Base-by-base conservation (phyloP, 2,329 filamentous ascomycete genomes). In the Cladophialophora carrionii region DNA sequence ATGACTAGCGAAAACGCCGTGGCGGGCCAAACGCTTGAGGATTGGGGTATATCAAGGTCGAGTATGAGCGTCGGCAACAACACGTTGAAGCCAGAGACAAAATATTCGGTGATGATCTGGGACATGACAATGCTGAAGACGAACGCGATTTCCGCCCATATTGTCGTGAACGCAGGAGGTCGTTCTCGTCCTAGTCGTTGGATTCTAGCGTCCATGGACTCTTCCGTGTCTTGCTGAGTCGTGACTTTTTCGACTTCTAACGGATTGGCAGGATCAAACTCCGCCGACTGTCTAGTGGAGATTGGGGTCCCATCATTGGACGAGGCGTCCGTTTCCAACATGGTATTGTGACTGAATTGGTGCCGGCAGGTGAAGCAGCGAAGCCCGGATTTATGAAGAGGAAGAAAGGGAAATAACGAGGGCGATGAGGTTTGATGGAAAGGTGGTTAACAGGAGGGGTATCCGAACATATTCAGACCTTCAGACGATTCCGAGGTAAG, bases 51-150 rank as follows among this genome's bases (percentile, higher is more conserved):
- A 46, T 85, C 62, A 3, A 95, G 81, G 1, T 85, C 82, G 10
- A 76, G 73, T 10, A 86, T 80, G 2, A 95, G 75, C 0, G 85
- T 85, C 0, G 91, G 90, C 0, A 93, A 76, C 29, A 94, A 77
- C 65, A 87, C 79, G 64, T 82, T 86, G 72, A 93, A 95, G 34
- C 91, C 91, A 54, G 88, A 90, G 57, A 94, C 84, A 73, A 89
- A 90, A 76, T 88, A 93, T 78, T 93, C 90, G 52, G 84, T 81
- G 71, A 89, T 81, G 66, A 88, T 83, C 78, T 88, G 87, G 53
- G 86, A 88, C 67, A 85, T 82, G 12, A 88, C 77, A 22, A 89
- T 79, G 0, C 85, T 85, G 70, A 85, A 84, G 72, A 87, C 83
- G 72, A 90, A 90, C 24, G 83, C 82, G 4, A 86, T 66, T 72